Base-by-base conservation (phyloP, 2,329 filamentous ascomycete genomes). In the Aspergillus fischeri region DNA sequence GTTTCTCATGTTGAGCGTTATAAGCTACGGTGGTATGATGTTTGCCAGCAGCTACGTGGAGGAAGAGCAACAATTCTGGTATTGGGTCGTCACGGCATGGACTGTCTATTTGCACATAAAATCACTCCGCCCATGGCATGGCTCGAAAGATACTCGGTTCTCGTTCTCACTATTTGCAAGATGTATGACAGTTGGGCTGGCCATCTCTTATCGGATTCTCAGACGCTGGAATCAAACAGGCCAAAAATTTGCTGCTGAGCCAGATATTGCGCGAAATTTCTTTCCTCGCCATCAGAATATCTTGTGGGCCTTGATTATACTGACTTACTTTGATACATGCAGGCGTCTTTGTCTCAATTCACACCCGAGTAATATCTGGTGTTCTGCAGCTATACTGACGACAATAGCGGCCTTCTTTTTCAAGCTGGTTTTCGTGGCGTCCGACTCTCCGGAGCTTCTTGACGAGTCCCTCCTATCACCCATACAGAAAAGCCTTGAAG, bases 21-120 rank as follows among this genome's bases (percentile, higher is more conserved):
- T 86, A 0, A 73, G 83, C 0, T 96, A 97, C 69, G 86, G 87
- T 1, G 72, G 85, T 41, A 95, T 97, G 86, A 97, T 97, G 92
- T 97, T 97, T 75, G 93, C 92, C 9, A 96, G 91, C 71, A 97
- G 92, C 69, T 99, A 94, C 72, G 91, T 99, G 2, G 94, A 99
- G 74, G 94, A 99, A 75, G 94, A 99, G 73, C 94, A 99, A 51
- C 91, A 97, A 64, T 97, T 96, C 71, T 99, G 94, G 94, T 97
- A 99, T 75, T 97, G 93, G 92, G 76, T 85, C 1, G 83, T 88
- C 0, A 72, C 72, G 20, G 75, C 71, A 29, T 79, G 76, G 74
- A 74, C 80, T 48, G 71, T 78, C 55, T 78, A 78, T 57, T 70
- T 86, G 11, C 78, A 80, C 63, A 61, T 78, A 42, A 74, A 62